A percentile compares a stretch with the other conserved stretches of the same genome.
phyloP scores from a whole-genome alignment of 176 grass and related monocot genomes.

The bread wheat (Triticum aestivum) region IWGSC_CS_RefSeq_v2.1 NC_057799.1:511879644-511880143 shows the following conservation, averaged over 20 bases:
- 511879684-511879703: background rate
- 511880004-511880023: background rate
- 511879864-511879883: background rate
- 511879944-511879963: too few relatives aligned
- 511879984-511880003: background rate
- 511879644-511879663: background rate
- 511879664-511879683: background rate
- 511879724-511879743: background rate
- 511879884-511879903: background rate
- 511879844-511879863: too few relatives aligned
- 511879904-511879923: background rate
- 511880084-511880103: too few relatives aligned
- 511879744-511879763: background rate
- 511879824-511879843: too few relatives aligned
- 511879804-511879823: background rate
- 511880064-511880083: too few relatives aligned
- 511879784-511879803: background rate
- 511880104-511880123: too few relatives aligned
- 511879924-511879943: background rate
- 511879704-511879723: background rate
- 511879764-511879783: background rate
- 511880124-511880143: background rate
- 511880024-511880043: too few relatives aligned
- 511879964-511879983: background rate
- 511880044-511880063: too few relatives aligned